Base-by-base conservation (phyloP, 495 filamentous ascomycete species). In the Hypoxylon fragiforme region DNA sequence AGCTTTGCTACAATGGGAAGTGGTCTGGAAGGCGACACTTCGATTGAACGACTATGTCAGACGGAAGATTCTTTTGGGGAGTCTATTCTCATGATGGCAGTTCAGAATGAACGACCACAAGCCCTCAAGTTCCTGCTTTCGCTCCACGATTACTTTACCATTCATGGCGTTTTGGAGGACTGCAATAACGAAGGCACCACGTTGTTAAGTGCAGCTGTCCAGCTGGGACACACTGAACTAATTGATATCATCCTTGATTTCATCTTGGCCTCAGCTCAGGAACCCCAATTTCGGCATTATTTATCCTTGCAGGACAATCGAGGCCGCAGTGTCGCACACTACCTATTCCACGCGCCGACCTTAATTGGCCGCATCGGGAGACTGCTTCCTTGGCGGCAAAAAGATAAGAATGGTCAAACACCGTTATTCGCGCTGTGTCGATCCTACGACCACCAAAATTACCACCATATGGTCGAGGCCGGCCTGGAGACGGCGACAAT, bases 401-500 rank as follows among this genome's bases (percentile, higher is more conserved):
- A 87, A 56, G 95, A 99, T 67, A 95, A 89, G 61, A 96, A 96
- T 69, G 95, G 94, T 0, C 92, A 97, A 68, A 99, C 95, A 3
- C 95, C 95, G 5, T 73, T 99, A 9, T 97, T 97, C 65, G 95
- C 95, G 7, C 74, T 97, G 3, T 96, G 90, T 68, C 82, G 95
- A 50, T 96, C 90, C 0, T 99, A 99, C 65, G 95, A 99, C 66
- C 90, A 99, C 71, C 79, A 84, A 2, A 79, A 90, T 54, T 99
- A 99, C 69, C 77, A 80, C 35, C 70, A 73, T 26, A 97, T 99
- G 95, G 88, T 97, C 0, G 81, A 85, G 51, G 77, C 81, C 40
- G 94, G 87, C 3, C 73, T 97, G 43, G 78, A 85, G 13, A 83
- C 85, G 39, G 92, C 94, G 3, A 85, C 86, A 40, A 67, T 67